Evolutionary conservation across 1,284 basidiomycete genomes (phyloP).

Genomic region (Austroboletus niveus): DNA sequence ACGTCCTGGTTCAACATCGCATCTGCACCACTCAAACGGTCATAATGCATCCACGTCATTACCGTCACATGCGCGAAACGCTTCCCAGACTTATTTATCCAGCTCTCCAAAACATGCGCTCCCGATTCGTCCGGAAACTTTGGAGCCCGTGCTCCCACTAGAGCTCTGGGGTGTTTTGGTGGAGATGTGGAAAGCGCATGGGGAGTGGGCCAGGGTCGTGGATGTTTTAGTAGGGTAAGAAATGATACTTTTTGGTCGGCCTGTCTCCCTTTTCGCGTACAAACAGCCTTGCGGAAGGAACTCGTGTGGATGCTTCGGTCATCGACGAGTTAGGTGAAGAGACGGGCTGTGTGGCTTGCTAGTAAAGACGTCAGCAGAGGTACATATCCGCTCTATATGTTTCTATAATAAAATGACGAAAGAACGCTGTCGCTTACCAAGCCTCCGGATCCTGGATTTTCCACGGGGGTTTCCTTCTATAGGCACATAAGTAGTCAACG

Average conservation of each 20-base stretch:
- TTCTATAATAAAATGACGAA: too few relatives aligned
- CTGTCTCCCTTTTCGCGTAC: background rate
- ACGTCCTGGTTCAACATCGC: conserved; percentile 18
- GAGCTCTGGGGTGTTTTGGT: conserved; percentile 25
- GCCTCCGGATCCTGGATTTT: too few relatives aligned
- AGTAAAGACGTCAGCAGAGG: conserved; percentile 65
- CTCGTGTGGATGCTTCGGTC: conserved; percentile 57
- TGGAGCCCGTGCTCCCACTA: conserved; percentile 83
- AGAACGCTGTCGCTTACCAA: too few relatives aligned
- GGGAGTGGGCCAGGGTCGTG: conserved; percentile 22
- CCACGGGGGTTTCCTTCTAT: too few relatives aligned
- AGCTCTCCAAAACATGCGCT: background rate
- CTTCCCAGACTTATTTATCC: conserved; percentile 1
- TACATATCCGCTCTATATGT: conserved; percentile 31
- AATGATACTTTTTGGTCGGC: too few relatives aligned
- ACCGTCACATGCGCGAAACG: conserved; percentile 7
- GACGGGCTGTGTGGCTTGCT: conserved; percentile 82
- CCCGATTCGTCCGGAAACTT: conserved; percentile 46
- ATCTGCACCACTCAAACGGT: conserved; percentile 6
- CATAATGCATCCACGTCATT: conserved; percentile 8
- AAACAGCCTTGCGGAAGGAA: conserved; percentile 68
- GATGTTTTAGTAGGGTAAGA: conserved; percentile 64
- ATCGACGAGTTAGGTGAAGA: conserved; percentile 61
- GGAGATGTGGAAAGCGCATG: conserved; percentile 27
- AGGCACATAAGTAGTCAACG: too few relatives aligned